phyloP scores from a whole-genome alignment of 2,329 filamentous ascomycete genomes.

The Colletotrichum gloeosporioides region DNA sequence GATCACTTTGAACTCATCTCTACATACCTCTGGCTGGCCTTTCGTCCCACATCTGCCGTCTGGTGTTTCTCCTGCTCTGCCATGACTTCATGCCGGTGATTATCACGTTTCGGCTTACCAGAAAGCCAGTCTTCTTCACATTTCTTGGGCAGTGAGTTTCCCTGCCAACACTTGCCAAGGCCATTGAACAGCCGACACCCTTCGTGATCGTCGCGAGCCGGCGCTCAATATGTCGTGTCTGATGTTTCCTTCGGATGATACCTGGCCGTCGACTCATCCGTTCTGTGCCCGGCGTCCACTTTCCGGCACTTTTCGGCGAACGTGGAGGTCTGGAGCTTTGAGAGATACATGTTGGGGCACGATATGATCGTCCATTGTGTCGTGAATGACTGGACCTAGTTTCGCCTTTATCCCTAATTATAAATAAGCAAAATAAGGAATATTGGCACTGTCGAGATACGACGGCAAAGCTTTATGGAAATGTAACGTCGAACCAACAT shows the following conservation, averaged over 20 bases:
- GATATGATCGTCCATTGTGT: background rate
- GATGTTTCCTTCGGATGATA: slow-evolving; percentile 11
- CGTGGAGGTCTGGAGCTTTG: background rate
- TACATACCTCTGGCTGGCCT: background rate
- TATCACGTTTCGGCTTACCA: background rate
- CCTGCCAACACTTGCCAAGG: background rate
- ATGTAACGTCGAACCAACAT: background rate
- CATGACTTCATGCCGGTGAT: background rate
- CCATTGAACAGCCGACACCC: background rate
- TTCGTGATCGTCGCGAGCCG: background rate
- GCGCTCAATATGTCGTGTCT: background rate
- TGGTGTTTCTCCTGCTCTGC: background rate
- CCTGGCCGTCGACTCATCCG: background rate
- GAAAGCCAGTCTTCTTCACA: background rate
- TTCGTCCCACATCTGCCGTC: background rate
- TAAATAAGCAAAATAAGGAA: background rate
- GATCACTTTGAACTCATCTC: background rate
- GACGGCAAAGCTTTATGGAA: background rate
- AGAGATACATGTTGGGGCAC: background rate
- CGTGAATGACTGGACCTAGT: background rate
- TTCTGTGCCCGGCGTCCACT: background rate
- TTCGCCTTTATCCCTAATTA: background rate
- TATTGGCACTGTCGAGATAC: background rate
- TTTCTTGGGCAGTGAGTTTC: background rate
- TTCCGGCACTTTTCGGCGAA: background rate